These are phyloP conservation scores for Phallus indusiatus DNA, from an alignment of 768 basidiomycete species.

Conservation along the genomic window DNA sequence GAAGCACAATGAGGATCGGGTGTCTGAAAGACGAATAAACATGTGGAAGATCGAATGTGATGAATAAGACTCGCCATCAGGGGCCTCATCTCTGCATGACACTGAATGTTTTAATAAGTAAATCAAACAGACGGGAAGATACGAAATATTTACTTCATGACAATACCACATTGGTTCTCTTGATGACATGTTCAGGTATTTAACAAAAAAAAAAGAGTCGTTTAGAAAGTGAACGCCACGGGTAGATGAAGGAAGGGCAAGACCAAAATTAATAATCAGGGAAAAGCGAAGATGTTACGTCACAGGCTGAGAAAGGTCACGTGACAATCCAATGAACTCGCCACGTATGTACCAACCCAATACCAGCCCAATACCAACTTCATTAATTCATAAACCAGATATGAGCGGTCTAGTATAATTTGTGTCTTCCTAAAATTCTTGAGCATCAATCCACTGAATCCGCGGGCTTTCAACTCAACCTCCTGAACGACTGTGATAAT, in stretches of 20 bases:
- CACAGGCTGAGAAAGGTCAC: background rate
- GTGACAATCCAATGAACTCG: background rate
- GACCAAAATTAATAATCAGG: background rate
- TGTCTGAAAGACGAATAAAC: slow-evolving; percentile 32
- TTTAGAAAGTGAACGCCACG: background rate
- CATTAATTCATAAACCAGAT: too few species aligned
- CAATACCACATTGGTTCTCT: slow-evolving; percentile 75
- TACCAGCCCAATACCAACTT: too few species aligned
- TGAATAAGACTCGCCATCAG: slow-evolving; percentile 50
- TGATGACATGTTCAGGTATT: slow-evolving; percentile 41
- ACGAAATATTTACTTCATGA: slow-evolving; percentile 42
- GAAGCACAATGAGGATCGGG: slow-evolving; percentile 79
- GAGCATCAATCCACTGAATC: too few species aligned
- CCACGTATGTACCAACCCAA: too few species aligned
- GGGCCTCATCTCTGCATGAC: slow-evolving; percentile 81
- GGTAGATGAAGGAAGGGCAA: background rate
- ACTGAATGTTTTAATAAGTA: slow-evolving; percentile 35
- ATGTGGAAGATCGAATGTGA: slow-evolving; percentile 9
- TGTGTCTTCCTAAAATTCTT: too few species aligned
- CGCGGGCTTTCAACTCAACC: too few species aligned
- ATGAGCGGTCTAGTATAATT: too few species aligned
- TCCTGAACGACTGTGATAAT: background rate
- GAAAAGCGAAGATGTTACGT: background rate
- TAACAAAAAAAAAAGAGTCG: background rate
- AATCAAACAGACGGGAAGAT: background rate